Percentiles rank a stretch among this genome's conserved stretches.
phyloP scores from a whole-genome alignment of 2,329 filamentous ascomycete genomes.

The Fusarium sp. region DNA sequence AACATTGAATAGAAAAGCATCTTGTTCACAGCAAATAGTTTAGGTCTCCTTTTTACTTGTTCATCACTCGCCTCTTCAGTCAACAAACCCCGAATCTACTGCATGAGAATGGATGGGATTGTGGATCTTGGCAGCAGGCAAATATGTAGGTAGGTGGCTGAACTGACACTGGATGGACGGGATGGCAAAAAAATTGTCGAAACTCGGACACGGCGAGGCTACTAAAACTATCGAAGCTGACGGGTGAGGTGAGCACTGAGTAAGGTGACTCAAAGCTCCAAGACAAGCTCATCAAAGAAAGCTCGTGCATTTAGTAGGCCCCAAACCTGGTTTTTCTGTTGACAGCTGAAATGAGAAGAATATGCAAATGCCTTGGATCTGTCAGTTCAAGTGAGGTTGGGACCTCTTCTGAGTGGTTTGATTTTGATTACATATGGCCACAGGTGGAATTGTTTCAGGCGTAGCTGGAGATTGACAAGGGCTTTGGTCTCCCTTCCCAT shows the following conservation, averaged over 20 bases:
- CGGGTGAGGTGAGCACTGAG: constrained; percentile 11
- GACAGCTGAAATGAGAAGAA: constrained; percentile 25
- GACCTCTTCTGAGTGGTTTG: constrained; percentile 27
- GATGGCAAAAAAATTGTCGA: constrained; percentile 21
- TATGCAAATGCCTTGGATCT: constrained; percentile 19
- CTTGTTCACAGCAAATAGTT: neutral
- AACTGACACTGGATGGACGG: neutral
- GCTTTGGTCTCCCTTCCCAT: constrained; percentile 33
- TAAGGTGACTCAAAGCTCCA: constrained; percentile 21
- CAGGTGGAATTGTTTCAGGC: constrained; percentile 36
- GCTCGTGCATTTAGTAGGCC: constrained; percentile 14
- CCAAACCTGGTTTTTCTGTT: neutral
- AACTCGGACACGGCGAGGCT: constrained; percentile 19
- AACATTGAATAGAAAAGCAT: neutral
- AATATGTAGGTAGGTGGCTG: constrained; percentile 7
- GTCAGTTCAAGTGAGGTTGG: constrained; percentile 17
- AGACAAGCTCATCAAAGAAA: constrained; percentile 13
- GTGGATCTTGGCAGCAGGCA: neutral
- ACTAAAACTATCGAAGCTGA: constrained; percentile 2
- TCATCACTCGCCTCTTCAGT: constrained; percentile 22
- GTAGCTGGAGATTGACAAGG: constrained; percentile 31
- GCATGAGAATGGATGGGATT: constrained; percentile 24
- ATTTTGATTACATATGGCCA: constrained; percentile 31
- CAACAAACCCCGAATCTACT: constrained; percentile 5
- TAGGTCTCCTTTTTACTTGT: constrained; percentile 1